Base-by-base conservation (phyloP, 306 rosid genomes). In the Quercus cerris region DNA sequence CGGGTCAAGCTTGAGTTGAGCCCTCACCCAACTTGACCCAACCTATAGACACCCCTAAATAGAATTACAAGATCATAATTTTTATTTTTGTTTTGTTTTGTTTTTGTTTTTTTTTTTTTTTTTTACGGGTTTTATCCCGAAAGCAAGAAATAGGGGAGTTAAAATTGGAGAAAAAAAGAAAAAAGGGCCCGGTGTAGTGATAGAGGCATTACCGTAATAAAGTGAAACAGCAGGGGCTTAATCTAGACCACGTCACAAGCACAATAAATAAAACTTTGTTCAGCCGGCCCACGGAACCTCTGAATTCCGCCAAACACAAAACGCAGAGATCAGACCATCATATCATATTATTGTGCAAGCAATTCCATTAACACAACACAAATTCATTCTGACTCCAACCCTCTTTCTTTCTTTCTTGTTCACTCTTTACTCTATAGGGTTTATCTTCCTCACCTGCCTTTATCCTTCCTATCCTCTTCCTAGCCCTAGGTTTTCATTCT, bases 401-500 rank as follows among this genome's bases (percentile, higher is more conserved):
- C 13, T 66, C 71, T 63, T 7, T 63, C 20, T 28, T 8, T 25
- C 8, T 62, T 11, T 62, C 20, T 54, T 67, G 58, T 31, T 67
- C 55, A 5, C 20, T 27, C 20, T 38, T 1, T 23, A 22, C 20
- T 71, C 13, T n/a, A 51, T 4, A 66, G 70, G 80, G 52, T 75
- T 81, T 70, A 62, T 78, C 56, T 71, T 66, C 66, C 30, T 59
- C 80, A 31, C 57, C 77, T 25, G 17, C 64, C 41, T 1, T 41
- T 61, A 52, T 27, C 67, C 3, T 35, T 51, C 4, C 10, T 80
- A 75, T 28, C 13, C 61, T 41, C 44, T 22, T 70, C 46, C 11
- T 41, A 2, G 11, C 46, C 46, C 46, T 41, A 41, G 46, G 46
- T 41, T 41, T 41, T 10, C n/a, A 14, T 6, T 66, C 20, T 1